Percentiles rank a stretch among this genome's conserved stretches.
These are phyloP conservation scores for Cynanchum wilfordii DNA, from an alignment of 257 asterid genomes.

Conservation along the genomic window DNA sequence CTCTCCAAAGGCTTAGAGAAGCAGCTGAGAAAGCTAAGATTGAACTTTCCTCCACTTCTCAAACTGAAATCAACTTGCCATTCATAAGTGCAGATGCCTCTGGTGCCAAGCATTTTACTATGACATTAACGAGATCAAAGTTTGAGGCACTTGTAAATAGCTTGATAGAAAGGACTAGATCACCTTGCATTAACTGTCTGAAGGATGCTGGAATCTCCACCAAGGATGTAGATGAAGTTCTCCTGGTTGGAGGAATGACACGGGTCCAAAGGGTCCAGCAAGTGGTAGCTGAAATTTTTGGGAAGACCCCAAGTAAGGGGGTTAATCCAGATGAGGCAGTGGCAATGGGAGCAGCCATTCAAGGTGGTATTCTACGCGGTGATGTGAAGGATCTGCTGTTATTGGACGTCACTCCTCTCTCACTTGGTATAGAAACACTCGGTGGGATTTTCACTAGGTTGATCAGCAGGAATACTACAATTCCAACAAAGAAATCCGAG, in stretches of 20 bases:
- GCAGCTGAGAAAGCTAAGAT: constrained; percentile 77
- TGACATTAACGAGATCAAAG: constrained; percentile 62
- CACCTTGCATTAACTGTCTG: constrained; percentile 69
- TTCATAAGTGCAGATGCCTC: constrained; percentile 7
- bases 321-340: constrained; percentile 84
- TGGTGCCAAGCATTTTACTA: constrained; percentile 5
- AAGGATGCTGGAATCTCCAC: constrained; percentile 62
- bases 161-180: constrained; percentile 63
- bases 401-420: constrained; percentile 31
- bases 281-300: constrained; percentile 62
- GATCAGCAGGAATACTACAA: constrained; percentile 31
- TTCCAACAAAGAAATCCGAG: constrained; percentile 27
- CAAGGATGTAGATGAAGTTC: constrained; percentile 69
- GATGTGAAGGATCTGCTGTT: constrained; percentile 52
- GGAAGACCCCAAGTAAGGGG: constrained; percentile 75
- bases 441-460: constrained; percentile 33
- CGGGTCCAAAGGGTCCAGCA: constrained; percentile 74
- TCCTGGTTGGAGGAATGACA: constrained; percentile 80
- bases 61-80: constrained; percentile 8
- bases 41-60: constrained; percentile 7
- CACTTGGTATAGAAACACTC: constrained; percentile 32
- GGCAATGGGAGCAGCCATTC: constrained; percentile 86
- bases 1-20: constrained; percentile 73
- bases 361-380: constrained; percentile 77
- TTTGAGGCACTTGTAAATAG: constrained; percentile 57